Base-by-base conservation (phyloP, 2,329 filamentous ascomycete species). In the Leptosphaerulina australis region DNA sequence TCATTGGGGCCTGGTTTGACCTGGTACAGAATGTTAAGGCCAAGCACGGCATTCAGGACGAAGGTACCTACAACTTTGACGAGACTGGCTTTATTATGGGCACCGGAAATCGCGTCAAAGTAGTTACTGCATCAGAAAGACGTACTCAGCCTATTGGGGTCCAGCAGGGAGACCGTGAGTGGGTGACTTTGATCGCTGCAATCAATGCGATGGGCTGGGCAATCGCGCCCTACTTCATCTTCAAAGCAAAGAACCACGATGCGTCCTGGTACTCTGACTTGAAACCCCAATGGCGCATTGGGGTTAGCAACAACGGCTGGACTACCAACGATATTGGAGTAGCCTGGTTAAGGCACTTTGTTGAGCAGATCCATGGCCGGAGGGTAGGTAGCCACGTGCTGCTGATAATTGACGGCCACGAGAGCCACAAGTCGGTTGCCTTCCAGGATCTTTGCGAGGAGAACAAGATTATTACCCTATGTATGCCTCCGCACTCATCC, bases 331-430 rank as follows among this genome's bases (percentile, higher is more conserved):
- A 68, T 50, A 62, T 66, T 44, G 62, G 67, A 18, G 44, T 76
- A 22, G 36, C 56, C 17, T 74, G 55, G 71, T 48, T 74, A n/a
- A 25, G 70, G 63, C 54, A 73, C 58, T 74, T 74, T 59, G 58
- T 74, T 49, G 45, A 59, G 44, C 53, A 69, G 11, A 18, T 14
- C 24, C 14, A 45, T 31, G n/a, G n/a, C n/a, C n/a, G n/a, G 12
- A 11, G 15, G 3, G 38, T 57, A 35, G 53, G 49, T 53, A 28
- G 26, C 37, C 34, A 40, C 30, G 18, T 15, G 44, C 51, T 30
- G 40, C 39, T 41, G 18, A 37, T 40, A 47, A 35, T 37, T 51
- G 38, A 31, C 14, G 31, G 46, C 26, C 29, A 44, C n/a, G 15
- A 43, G 28, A 43, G 52, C 35, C n/a, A 48, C 7, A 45, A 55